Evolutionary conservation across 2,329 filamentous ascomycete genomes (phyloP).

Genomic region (Ophiostoma fasciatum): DNA sequence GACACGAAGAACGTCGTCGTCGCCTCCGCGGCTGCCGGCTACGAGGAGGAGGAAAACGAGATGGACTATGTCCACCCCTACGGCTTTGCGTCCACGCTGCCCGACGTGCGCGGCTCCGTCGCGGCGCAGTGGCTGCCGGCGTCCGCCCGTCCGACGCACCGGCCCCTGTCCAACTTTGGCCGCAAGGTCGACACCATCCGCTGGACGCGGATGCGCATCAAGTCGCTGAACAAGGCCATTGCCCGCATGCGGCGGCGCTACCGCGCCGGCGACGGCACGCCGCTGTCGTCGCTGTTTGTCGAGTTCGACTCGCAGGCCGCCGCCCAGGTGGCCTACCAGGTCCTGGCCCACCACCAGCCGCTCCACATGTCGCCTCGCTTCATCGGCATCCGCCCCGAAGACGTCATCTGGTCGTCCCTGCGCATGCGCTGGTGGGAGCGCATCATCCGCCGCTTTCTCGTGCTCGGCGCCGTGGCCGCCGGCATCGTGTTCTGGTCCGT

Average conservation of each 20-base stretch:
- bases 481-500: constrained; percentile 78
- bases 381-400: constrained; percentile 64
- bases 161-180: constrained; percentile 45
- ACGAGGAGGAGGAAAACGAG: constrained; percentile 38
- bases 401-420: constrained; percentile 79
- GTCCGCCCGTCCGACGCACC: constrained; percentile 57
- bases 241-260: constrained; percentile 40
- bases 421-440: constrained; percentile 56
- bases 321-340: constrained; percentile 76
- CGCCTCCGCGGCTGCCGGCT: constrained; percentile 23
- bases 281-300: constrained; percentile 70
- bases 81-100: constrained; percentile 16
- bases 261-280: constrained; percentile 45
- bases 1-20: constrained; percentile 6
- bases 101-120: constrained; percentile 31
- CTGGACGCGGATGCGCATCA: constrained; percentile 57
- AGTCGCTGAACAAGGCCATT: constrained; percentile 21
- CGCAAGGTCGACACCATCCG: constrained; percentile 82
- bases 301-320: constrained; percentile 73
- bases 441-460: constrained; percentile 50
- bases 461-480: constrained; percentile 51
- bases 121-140: constrained; percentile 52
- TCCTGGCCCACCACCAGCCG: constrained; percentile 64
- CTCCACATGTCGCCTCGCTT: constrained; percentile 74
- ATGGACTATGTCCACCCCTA: constrained; percentile 24